Conservation (phyloP, 148 eudicot genomes). For the Bassia scoparia region DNA sequence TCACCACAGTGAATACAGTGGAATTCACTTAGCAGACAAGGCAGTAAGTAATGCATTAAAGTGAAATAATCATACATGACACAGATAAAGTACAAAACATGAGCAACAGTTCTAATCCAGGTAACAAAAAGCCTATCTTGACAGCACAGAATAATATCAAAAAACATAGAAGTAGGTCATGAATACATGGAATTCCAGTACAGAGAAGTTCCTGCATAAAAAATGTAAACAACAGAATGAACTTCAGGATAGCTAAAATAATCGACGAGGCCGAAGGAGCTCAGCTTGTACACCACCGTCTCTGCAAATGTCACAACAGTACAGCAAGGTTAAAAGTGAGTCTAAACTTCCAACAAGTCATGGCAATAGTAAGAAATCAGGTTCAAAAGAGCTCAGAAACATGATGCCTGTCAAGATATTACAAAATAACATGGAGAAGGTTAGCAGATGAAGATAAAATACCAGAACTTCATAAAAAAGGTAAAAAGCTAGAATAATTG, state of each 20-base stretch:
- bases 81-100: slow-evolving; percentile 24
- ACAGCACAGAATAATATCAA: slow-evolving; percentile 17
- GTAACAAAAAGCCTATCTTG: slow-evolving; percentile 16
- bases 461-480: background rate
- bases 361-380: slow-evolving; percentile 76
- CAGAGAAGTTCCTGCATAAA: slow-evolving; percentile 33
- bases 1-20: slow-evolving; percentile 7
- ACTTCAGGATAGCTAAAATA: slow-evolving; percentile 12
- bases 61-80: slow-evolving; percentile 15
- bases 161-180: slow-evolving; percentile 22
- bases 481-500: background rate
- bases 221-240: slow-evolving; percentile 24
- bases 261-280: slow-evolving; percentile 29
- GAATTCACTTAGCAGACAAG: background rate
- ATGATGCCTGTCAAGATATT: slow-evolving; percentile 78
- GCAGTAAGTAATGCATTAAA: slow-evolving; percentile 5
- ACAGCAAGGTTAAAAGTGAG: slow-evolving; percentile 96
- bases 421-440: slow-evolving; percentile 44
- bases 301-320: slow-evolving; percentile 90
- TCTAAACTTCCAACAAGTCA: slow-evolving; percentile 91
- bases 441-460: slow-evolving; percentile 32
- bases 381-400: slow-evolving; percentile 78
- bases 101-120: slow-evolving; percentile 13
- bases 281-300: slow-evolving; percentile 33
- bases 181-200: slow-evolving; percentile 25